Base-by-base conservation (phyloP, 768 basidiomycete genomes). In the Boletus fagicola region DNA sequence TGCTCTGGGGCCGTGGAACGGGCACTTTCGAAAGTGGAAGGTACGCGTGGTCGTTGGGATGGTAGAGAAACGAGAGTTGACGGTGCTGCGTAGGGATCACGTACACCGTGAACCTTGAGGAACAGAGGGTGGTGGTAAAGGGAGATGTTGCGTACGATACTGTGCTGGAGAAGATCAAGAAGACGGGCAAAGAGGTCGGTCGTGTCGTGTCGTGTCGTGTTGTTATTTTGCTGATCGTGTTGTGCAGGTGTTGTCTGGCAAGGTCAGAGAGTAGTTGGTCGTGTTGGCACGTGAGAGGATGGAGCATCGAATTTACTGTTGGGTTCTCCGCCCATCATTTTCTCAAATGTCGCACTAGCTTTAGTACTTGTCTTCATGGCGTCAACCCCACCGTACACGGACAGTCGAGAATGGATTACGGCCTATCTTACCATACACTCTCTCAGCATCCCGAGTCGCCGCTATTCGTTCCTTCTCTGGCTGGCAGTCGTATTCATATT, bases 121-220 rank as follows among this genome's bases (percentile, higher is more conserved):
- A 75, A 39, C 90, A 94, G 69, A 80, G 82, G 67, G 93, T 94
- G 53, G 51, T 82, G 51, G 91, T 95, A 48, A 84, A 70, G 11
- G 84, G 83, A 12, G 71, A 75, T 3, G 76, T 83, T 11, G 64
- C 79, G 18, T 90, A 88, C 69, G 89, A 92, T 0, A 77, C 78
- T 3, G 76, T 93, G 46, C 72, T 83, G 13, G 85, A 76, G 51
- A 89, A 79, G 77, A 92, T 96, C 68, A 83, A 84, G 80, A 95
- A 94, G 83, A 96, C 93, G 11, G 94, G 94, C 61, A 94, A 94
- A 75, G 82, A 90, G 86, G 92, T 91, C 51, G 24, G 76, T 61
- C 8, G 15, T 12, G 31, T 53, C 11, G 31, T 15, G 22, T 20
- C 0, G 2, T 31, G 8, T 42, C 24, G 2, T 9, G 5, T 11